Percentiles rank a stretch among this genome's conserved stretches.
Evolutionary conservation across 805 yeast species (phyloP).

Genomic region (Candida oleophila): DNA sequence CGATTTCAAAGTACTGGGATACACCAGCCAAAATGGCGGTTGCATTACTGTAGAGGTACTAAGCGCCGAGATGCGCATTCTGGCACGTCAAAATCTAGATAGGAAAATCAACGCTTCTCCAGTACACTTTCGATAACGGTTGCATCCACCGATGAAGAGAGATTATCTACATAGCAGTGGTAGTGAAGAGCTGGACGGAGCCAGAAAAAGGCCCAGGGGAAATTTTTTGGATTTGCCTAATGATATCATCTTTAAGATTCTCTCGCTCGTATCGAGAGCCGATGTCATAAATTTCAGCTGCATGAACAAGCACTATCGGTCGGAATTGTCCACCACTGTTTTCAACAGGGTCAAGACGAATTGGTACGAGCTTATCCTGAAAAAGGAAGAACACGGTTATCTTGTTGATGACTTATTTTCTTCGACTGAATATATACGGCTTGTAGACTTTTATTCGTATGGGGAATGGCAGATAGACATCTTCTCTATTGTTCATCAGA

Average conservation of each 20-base stretch:
- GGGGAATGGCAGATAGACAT: conserved; percentile 39
- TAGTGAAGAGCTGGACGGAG: too few relatives aligned
- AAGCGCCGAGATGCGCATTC: too few relatives aligned
- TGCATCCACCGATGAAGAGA: too few relatives aligned
- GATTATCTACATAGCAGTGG: too few relatives aligned
- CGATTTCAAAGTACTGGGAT: too few relatives aligned
- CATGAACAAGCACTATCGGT: conserved; percentile 16
- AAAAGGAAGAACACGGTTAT: conserved; percentile 1
- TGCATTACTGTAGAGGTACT: too few relatives aligned
- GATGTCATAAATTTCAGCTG: conserved; percentile 17
- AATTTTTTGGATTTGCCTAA: conserved; percentile 6
- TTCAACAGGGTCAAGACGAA: conserved; percentile 21
- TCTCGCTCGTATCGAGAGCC: conserved; percentile 1
- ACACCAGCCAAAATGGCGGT: too few relatives aligned
- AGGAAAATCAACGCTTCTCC: too few relatives aligned
- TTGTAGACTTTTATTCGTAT: conserved; percentile 28
- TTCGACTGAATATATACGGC: conserved; percentile 17
- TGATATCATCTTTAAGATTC: conserved; percentile 8
- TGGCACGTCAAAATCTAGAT: too few relatives aligned
- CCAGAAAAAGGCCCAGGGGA: background rate
- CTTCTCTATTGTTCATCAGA: conserved; percentile 14
- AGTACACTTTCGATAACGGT: too few relatives aligned
- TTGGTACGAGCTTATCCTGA: conserved; percentile 23
- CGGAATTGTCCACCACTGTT: conserved; percentile 15
- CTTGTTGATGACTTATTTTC: conserved; percentile 3